A percentile compares a stretch with the other conserved stretches of the same genome.
Conservation (phyloP, 257 asterid genomes). For the Petrea volubilis region DNA sequence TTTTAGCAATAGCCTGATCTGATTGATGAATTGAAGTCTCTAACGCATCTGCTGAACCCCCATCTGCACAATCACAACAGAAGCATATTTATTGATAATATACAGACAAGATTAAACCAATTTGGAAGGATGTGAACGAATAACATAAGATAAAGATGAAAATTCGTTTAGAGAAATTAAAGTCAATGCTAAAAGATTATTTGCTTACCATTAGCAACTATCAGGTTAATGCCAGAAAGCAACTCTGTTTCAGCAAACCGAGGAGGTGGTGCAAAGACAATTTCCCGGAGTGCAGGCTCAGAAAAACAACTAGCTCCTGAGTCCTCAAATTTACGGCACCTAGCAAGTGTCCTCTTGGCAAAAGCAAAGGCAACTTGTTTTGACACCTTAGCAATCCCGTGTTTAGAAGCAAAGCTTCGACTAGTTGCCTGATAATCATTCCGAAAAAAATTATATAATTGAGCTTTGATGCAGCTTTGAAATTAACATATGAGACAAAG, state of each 20-base stretch:
- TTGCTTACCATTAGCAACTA: conserved; percentile 41
- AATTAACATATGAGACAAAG: conserved; percentile 7
- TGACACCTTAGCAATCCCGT: conserved; percentile 78
- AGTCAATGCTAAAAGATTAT: not conserved
- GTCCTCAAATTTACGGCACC: conserved; percentile 74
- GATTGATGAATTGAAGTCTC: conserved; percentile 43
- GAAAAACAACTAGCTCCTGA: conserved; percentile 79
- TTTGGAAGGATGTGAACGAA: not conserved
- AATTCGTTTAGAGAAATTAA: not conserved
- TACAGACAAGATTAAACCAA: conserved; percentile 9
- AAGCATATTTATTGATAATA: conserved; percentile 22
- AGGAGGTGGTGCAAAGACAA: conserved; percentile 81
- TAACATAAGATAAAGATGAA: not conserved
- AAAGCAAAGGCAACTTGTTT: conserved; percentile 77
- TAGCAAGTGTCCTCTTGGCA: conserved; percentile 73
- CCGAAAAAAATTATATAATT: conserved; percentile 16
- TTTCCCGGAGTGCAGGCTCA: conserved; percentile 67
- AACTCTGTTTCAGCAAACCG: conserved; percentile 54
- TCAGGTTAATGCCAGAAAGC: conserved; percentile 37
- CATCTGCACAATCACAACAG: conserved; percentile 35
- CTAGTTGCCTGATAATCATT: conserved; percentile 80
- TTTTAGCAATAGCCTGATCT: conserved; percentile 50
- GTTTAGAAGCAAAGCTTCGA: conserved; percentile 74
- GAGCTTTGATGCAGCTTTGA: conserved; percentile 10
- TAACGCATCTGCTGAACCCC: conserved; percentile 30